Conservation (phyloP, 148 eudicot genomes). For the Chenopodium album region DNA sequence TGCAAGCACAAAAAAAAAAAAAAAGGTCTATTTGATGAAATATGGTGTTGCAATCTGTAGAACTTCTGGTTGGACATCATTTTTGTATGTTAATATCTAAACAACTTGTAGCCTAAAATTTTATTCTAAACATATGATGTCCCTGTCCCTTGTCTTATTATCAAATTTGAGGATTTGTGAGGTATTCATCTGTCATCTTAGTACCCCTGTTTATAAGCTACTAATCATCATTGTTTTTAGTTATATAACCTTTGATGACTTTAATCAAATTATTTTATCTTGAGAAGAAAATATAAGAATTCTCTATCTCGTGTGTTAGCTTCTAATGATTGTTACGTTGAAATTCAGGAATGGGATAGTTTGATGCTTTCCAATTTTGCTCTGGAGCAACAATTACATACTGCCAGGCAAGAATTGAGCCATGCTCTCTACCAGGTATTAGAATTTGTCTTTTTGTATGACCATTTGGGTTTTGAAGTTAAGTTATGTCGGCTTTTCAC, state of each 20-base stretch:
- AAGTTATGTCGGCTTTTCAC: neutral
- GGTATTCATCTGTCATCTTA: neutral
- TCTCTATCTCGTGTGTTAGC: neutral
- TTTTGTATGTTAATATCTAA: too few species aligned
- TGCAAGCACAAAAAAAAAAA: too few species aligned
- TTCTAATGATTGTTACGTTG: constrained; percentile 8
- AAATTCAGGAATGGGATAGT: constrained; percentile 88
- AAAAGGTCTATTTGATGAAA: too few species aligned
- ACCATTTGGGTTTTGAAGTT: neutral
- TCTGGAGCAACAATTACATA: constrained; percentile 91
- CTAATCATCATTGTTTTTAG: neutral
- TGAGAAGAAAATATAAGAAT: neutral
- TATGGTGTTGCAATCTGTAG: too few species aligned
- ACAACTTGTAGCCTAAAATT: neutral
- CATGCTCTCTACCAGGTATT: constrained; percentile 95
- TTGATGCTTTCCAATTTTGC: constrained; percentile 93
- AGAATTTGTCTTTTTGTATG: neutral
- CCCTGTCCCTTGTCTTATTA: neutral
- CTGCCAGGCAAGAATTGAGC: constrained; percentile 94
- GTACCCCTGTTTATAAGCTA: neutral
- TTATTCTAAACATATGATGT: neutral
- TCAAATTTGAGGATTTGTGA: neutral
- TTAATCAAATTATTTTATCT: neutral
- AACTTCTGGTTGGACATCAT: too few species aligned
- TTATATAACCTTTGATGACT: neutral